Evolutionary conservation across 73 alveolate genomes (phyloP), one percentile per base, ranked within the genome.

Genomic region (Stentor roeselii): DNA sequence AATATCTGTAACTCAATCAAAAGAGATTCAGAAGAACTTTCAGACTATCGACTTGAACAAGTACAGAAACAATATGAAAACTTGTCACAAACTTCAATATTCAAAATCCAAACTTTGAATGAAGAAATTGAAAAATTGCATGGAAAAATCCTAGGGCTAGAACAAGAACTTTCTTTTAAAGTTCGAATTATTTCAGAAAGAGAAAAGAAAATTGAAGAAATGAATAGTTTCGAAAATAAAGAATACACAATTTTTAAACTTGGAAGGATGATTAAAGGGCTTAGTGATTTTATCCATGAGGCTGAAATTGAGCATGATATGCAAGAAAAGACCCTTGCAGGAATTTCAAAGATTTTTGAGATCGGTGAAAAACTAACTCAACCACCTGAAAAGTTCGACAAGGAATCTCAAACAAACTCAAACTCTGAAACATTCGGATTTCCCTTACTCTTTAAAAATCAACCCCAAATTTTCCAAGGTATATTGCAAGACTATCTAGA

Each of bases 181-280:
- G 6, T 21, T 11, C 6, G 67, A 21, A 21, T 50, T 50, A 50
- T 50, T 50, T 11, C 34, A 34, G 80, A 67, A 67, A 67, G 34
- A 67, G 80, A 67, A 67, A n/a, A 11, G 2, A 21, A 67, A 32
- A 21, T 67, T 1, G 37, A 21, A 27, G 80, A 67, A 30, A 21
- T 67, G n/a, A 34, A 27, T 30, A 32, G 21, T 1, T n/a, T 67
- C 34, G 80, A 67, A 30, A 67, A 2, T 32, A 67, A 34, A 34
- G 41, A 27, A 67, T 21, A 67, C 11, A 34, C 80, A 0, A 67
- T 67, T 67, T 21, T 27, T 67, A 21, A n/a, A 1, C n/a, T 67
- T 21, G 34, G 34, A 30, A 67, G 2, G 37, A 67, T 67, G 80
- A 21, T 67, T 67, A 67, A 67, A 67, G 80, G 80, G 41, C 42